Percentiles rank a stretch among this genome's conserved stretches.
Evolutionary conservation across 2,329 filamentous ascomycete species (phyloP).

Genomic region (Penicillium sclerotigenum): DNA sequence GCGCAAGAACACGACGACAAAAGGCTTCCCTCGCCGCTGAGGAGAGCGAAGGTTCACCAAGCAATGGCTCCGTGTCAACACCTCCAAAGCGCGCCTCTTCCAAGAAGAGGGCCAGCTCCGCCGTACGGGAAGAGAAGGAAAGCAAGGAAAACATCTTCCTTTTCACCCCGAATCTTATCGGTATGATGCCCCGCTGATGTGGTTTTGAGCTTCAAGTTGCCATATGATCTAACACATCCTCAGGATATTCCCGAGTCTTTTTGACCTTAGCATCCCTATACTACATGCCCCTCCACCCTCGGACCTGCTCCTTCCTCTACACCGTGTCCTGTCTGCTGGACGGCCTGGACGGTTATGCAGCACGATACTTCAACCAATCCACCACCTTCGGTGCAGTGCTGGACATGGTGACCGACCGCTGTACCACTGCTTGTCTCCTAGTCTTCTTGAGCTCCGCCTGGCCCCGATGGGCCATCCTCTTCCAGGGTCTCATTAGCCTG

Average conservation of each 20-base stretch:
- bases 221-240: neutral
- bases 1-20: constrained; percentile 40
- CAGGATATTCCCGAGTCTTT: constrained; percentile 74
- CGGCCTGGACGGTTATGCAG: constrained; percentile 91
- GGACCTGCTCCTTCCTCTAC: constrained; percentile 83
- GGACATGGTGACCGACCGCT: constrained; percentile 98
- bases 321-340: constrained; percentile 92
- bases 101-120: constrained; percentile 29
- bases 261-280: constrained; percentile 88
- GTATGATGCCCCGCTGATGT: constrained; percentile 47
- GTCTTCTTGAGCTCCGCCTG: constrained; percentile 95
- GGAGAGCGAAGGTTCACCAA: constrained; percentile 31
- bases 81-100: constrained; percentile 28
- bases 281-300: constrained; percentile 98
- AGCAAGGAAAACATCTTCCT: constrained; percentile 72
- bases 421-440: constrained; percentile 90
- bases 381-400: constrained; percentile 94
- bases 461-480: constrained; percentile 88
- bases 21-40: constrained; percentile 35
- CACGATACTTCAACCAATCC: constrained; percentile 79
- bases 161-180: constrained; percentile 78
- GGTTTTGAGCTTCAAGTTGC: neutral
- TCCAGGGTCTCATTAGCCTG: constrained; percentile 87
- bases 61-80: constrained; percentile 32
- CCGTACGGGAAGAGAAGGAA: constrained; percentile 48